Base-by-base conservation (phyloP, 371 early-diverging fungal genomes). In the Conidiobolus incongruus region DNA sequence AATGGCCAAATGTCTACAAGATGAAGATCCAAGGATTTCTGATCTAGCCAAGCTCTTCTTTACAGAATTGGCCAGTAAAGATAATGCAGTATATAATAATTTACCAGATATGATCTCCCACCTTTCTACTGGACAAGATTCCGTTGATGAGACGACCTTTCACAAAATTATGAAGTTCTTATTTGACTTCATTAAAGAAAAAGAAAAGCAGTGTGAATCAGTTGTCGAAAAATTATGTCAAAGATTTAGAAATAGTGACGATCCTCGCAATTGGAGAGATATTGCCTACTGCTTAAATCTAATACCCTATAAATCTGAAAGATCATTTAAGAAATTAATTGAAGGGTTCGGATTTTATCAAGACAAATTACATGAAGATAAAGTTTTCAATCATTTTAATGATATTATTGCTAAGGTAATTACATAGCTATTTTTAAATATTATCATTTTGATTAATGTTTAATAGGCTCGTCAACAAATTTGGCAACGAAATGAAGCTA, bases 21-120 rank as follows among this genome's bases (percentile, higher is more conserved):
- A 91, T 54, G 59, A 62, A 6, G 92, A 93, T 51, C 61, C 56
- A 29, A 69, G 89, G 2, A 89, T 96, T 36, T 71, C 78, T 8
- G 87, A 90, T 48, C 65, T 94, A 42, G 81, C 92, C 1, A 81
- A 80, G 29, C 65, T 91, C 37, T 95, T 96, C 69, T 95, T 96
- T 55, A 75, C 85, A 7, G 97, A 96, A 54, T 58, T 95, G 44
- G 72, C 90, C 0, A 72, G 79, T 34, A 96, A 96, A 56, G 97
- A 95, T 54, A 90, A 93, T 58, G 88, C 93, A 6, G 77, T 96
- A 16, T 94, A 93, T 64, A 96, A 95, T 65, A 91, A 93, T 56
- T 59, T 96, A 50, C 90, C 92, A 1, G 97, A 96, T 57, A 94
- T 95, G 39, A 86, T 95, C 48, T 80, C 81, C 50, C 84, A 81